Base-by-base conservation (phyloP, 2,329 filamentous ascomycete species). In the Aspergillus sp. region DNA sequence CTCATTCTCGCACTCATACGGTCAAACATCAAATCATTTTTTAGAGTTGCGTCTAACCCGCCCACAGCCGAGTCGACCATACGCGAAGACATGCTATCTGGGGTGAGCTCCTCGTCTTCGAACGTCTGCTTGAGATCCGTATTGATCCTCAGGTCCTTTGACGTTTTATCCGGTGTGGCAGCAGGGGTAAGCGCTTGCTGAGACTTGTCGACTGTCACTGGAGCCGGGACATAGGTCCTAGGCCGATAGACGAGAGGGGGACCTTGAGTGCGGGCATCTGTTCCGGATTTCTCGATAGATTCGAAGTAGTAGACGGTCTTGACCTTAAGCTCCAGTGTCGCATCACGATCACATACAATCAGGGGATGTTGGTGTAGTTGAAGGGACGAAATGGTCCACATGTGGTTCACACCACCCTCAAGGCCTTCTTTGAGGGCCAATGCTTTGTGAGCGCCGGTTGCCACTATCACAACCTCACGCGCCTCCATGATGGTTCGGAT, bases 381-480 rank as follows among this genome's bases (percentile, higher is more conserved):
- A 42, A 96, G 80, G 54, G 85, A 86, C 8, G 90, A 93, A 6
- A 95, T 81, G 1, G 91, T 93, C 90, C 91, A 96, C 89, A 93
- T 93, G 76, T 95, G 91, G 73, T 92, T 93, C 60, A 96, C 84
- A 30, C 88, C 89, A 56, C 88, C 87, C 73, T 96, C 91, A 62
- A 96, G 85, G 65, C 89, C 92, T 66, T 86, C 88, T 72, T 93
- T 89, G 61, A 96, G 77, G 26, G 91, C 91, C 34, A 89, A 78
- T 1, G 90, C 85, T 75, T 96, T 96, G 79, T 91, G 89, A 43
- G 89, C 86, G 20, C 91, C 91, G 1, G 90, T 85, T 62, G 92
- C 91, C 65, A 96, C 90, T 65, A 92, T 87, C 26, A 95, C 86
- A 9, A 96, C 89, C 74, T 95, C 91, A 53, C 88, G 80, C 3